phyloP scores from a whole-genome alignment of 2,329 filamentous ascomycete species.

The Fusarium succisae region DNA sequence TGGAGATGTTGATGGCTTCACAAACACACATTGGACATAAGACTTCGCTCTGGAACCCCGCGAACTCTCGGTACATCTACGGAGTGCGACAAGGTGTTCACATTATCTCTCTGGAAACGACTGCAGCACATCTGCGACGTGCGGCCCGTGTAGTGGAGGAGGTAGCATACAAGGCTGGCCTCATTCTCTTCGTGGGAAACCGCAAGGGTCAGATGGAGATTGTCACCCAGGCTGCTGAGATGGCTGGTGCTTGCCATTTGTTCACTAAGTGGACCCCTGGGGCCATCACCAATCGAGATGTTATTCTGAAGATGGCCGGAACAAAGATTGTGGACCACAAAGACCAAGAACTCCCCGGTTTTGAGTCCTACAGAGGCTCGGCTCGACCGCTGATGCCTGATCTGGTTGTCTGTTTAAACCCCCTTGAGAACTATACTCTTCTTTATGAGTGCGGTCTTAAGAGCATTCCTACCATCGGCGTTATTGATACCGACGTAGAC shows the following conservation, averaged over 20 bases:
- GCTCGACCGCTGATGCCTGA: conserved; percentile 81
- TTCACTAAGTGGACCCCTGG: conserved; percentile 95
- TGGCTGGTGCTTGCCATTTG: conserved; percentile 84
- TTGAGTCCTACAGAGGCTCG: conserved; percentile 70
- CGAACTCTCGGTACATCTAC: conserved; percentile 93
- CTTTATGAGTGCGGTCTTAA: conserved; percentile 90
- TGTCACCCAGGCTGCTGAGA: conserved; percentile 81
- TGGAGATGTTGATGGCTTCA: conserved; percentile 88
- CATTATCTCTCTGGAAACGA: conserved; percentile 91
- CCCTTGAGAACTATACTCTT: conserved; percentile 88
- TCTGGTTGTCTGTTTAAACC: conserved; percentile 91
- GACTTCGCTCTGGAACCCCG: conserved; percentile 92
- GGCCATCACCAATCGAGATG: conserved; percentile 89
- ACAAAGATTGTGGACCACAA: conserved; percentile 80
- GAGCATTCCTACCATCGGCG: conserved; percentile 91
- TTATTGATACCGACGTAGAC: conserved; percentile 93
- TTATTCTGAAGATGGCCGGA: conserved; percentile 77
- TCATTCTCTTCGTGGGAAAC: conserved; percentile 92
- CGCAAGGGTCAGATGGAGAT: conserved; percentile 81
- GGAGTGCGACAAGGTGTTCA: conserved; percentile 89
- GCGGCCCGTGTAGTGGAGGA: conserved; percentile 93
- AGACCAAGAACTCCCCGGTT: conserved; percentile 70
- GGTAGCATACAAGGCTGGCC: conserved; percentile 81
- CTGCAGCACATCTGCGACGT: conserved; percentile 87
- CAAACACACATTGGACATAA: conserved; percentile 92